Percentiles rank a stretch among this genome's conserved stretches.
Evolutionary conservation across 768 basidiomycete genomes (phyloP).

Genomic region (Tylopilus felleus): DNA sequence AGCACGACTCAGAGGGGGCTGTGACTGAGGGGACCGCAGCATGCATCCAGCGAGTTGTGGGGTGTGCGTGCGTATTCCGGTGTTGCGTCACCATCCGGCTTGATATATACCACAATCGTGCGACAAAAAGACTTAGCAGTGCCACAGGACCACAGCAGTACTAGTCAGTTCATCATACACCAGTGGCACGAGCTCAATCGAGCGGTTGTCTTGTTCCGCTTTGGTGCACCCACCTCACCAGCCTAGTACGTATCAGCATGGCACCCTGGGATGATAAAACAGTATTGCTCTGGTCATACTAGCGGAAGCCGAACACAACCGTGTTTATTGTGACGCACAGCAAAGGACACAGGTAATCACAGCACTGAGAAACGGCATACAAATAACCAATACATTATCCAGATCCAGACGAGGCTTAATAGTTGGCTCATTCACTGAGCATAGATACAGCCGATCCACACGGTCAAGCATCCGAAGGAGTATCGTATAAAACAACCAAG

Average conservation of each 20-base stretch:
- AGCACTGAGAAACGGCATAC: not conserved
- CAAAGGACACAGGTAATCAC: not conserved
- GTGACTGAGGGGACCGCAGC: conserved; percentile 3
- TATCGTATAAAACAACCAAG: conserved; percentile 50
- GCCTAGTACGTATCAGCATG: not conserved
- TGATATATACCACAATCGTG: not conserved
- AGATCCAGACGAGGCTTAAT: not conserved
- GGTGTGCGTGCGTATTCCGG: not conserved
- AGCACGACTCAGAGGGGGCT: not conserved
- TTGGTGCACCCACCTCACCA: not conserved
- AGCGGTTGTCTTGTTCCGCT: not conserved
- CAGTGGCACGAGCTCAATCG: not conserved
- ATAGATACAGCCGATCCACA: not conserved
- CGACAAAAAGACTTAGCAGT: not conserved
- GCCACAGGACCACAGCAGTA: conserved; percentile 2
- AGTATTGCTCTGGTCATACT: not conserved
- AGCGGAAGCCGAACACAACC: not conserved
- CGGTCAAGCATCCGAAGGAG: conserved; percentile 17
- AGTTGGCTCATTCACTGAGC: not conserved
- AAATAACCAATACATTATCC: conserved; percentile 4
- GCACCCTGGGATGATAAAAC: not conserved
- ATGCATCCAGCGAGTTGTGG: not conserved
- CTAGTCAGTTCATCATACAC: not conserved
- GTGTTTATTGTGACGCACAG: not conserved
- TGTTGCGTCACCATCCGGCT: conserved; percentile 1